Evolutionary conservation across 148 eudicot species (phyloP), one percentile per base, ranked within the genome.

Genomic region (Amaranthus hypochondriacus): DNA sequence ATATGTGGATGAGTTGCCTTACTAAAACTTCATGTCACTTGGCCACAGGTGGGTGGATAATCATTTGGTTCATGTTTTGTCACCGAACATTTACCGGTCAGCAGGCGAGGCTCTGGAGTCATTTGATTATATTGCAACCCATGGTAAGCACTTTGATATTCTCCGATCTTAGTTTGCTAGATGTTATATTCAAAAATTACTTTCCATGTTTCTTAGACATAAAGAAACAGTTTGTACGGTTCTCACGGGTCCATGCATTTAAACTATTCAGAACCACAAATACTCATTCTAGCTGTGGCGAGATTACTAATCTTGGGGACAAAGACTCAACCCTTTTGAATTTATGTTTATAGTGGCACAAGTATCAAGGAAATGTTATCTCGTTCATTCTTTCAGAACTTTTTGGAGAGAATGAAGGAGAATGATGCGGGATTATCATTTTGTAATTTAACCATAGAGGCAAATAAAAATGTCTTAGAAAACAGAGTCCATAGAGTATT

Each of bases 41-140:
- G 67, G 64, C 56, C 84, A 68, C 80, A 95, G 99, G 84, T 95
- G 97, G 99, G 99, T 95, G 73, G 97, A 95, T 78, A 75, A 71
- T 83, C 96, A 92, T 67, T 82, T 95, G 87, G 97, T 95, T 80
- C 99, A 95, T 82, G 85, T 95, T 56, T 77, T 95, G 69, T 92
- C 99, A 63, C 99, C 97, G 67, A 95, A 95, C 77, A 95, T 95
- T 66, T 95, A 95, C 73, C 92, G 97, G 54, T 57, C 84, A 65
- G 75, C 89, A 18, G 83, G 88, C 47, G 98, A 95, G 80, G 97
- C 98, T 64, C 93, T 95, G 2, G 97, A 95, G 78, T 92, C 99
- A 61, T 95, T 92, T 72, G 94, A 92, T 71, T 92, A 92, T 75
- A 95, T 95, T 48, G 88, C 99, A 48, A 87, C 78, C 74, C 89